phyloP scores from a whole-genome alignment of 1,139 yeast species.

The Suzukiozyma palmioleophila region DNA sequence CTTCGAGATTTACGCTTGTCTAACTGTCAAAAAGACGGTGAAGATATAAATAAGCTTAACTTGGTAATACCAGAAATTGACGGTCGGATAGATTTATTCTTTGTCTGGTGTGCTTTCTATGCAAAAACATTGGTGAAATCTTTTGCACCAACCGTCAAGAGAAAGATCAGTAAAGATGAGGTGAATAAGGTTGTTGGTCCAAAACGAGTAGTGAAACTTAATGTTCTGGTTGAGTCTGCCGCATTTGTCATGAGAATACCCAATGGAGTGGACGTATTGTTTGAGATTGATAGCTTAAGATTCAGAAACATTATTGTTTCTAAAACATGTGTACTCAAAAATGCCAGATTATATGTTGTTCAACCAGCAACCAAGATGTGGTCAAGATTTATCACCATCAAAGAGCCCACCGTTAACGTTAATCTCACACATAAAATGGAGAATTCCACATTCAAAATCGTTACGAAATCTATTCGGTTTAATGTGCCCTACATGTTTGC shows the following conservation, averaged over 20 bases:
- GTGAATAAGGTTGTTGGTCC: conserved; percentile 21
- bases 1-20: conserved; percentile 23
- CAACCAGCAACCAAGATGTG: conserved; percentile 52
- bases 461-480: conserved; percentile 27
- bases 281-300: conserved; percentile 43
- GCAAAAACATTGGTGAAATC: conserved; percentile 32
- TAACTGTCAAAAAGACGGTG: conserved; percentile 19
- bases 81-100: conserved; percentile 38
- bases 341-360: conserved; percentile 45
- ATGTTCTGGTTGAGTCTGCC: conserved; percentile 35
- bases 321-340: conserved; percentile 28
- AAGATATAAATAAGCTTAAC: conserved; percentile 24
- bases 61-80: conserved; percentile 35
- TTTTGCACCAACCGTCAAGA: conserved; percentile 33
- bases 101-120: conserved; percentile 41
- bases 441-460: conserved; percentile 19
- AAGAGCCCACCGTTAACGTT: conserved; percentile 30
- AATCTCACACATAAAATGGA: conserved; percentile 18
- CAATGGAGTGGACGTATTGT: conserved; percentile 44
- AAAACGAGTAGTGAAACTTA: conserved; percentile 24
- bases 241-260: conserved; percentile 49
- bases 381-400: conserved; percentile 37
- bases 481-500: conserved; percentile 59
- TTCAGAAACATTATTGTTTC: conserved; percentile 25
- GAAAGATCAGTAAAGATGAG: conserved; percentile 24